Percentiles rank a stretch among this genome's conserved stretches.
Conservation (phyloP, 2,329 filamentous ascomycete genomes). For the Aureobasidium melanogenum region DNA sequence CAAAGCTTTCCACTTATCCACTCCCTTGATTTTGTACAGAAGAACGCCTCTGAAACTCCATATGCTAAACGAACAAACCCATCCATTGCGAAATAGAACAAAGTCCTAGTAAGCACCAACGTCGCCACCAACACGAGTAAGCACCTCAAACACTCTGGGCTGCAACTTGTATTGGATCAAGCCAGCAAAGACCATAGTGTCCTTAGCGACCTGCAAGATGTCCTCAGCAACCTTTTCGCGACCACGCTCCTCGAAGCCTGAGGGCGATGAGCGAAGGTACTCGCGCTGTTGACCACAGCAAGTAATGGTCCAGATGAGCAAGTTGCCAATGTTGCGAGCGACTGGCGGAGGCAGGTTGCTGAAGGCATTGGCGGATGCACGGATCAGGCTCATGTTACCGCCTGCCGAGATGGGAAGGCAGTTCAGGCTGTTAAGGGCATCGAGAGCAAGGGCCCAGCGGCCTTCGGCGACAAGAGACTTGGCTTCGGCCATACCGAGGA, state of each 20-base stretch:
- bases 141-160: conserved; percentile 75
- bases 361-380: conserved; percentile 72
- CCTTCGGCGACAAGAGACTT: conserved; percentile 51
- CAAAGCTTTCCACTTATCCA: background rate
- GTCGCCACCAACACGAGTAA: conserved; percentile 54
- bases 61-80: background rate
- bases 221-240: conserved; percentile 52
- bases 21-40: background rate
- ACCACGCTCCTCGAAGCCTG: conserved; percentile 11
- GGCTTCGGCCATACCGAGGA: conserved; percentile 53
- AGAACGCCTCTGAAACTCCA: background rate
- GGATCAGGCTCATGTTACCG: conserved; percentile 70
- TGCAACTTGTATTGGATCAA: conserved; percentile 87
- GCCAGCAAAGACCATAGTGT: conserved; percentile 88
- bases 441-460: conserved; percentile 53
- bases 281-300: conserved; percentile 75
- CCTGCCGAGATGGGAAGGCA: conserved; percentile 71
- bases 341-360: conserved; percentile 69
- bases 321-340: conserved; percentile 78
- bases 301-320: conserved; percentile 88
- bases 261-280: conserved; percentile 38
- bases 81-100: too few relatives aligned
- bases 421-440: conserved; percentile 41
- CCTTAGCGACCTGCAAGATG: conserved; percentile 71
- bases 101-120: conserved; percentile 26